A percentile compares a stretch with the other conserved stretches of the same genome.
These are phyloP conservation scores for Exserohilum turcica DNA, from an alignment of 2,329 filamentous ascomycete species.

Conservation along the genomic window DNA sequence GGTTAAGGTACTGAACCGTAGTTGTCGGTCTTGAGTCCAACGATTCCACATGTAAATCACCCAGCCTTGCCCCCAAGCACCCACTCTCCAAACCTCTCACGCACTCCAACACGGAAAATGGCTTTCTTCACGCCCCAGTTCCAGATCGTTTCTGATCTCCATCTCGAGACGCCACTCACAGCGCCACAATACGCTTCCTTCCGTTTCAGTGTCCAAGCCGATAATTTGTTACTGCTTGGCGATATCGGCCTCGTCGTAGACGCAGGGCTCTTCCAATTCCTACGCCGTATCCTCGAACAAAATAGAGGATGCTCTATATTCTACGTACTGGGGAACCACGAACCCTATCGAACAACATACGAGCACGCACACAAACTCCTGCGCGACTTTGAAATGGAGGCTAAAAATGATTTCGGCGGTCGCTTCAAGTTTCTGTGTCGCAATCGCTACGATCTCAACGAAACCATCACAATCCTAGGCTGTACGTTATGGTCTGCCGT, in stretches of 20 bases:
- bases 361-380: constrained; percentile 6
- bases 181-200: constrained; percentile 17
- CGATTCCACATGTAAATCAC: too few relatives aligned
- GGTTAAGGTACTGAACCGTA: too few relatives aligned
- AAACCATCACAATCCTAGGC: constrained; percentile 22
- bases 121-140: constrained; percentile 18
- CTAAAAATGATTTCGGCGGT: constrained; percentile 1
- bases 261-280: constrained; percentile 20
- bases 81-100: not conserved
- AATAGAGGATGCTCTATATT: constrained; percentile 12
- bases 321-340: constrained; percentile 30
- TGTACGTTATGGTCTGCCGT: constrained; percentile 27
- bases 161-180: constrained; percentile 22
- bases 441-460: constrained; percentile 18
- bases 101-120: not conserved
- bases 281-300: constrained; percentile 9
- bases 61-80: too few relatives aligned
- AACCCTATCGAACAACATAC: constrained; percentile 15
- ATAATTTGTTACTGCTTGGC: constrained; percentile 21
- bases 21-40: too few relatives aligned
- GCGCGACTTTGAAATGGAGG: constrained; percentile 18
- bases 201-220: constrained; percentile 7
- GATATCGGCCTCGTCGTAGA: constrained; percentile 24
- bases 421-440: constrained; percentile 25
- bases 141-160: constrained; percentile 31